A percentile compares a stretch with the other conserved stretches of the same genome.
phyloP scores from a whole-genome alignment of 495 filamentous ascomycete species.

The Penicillium salamii region DNA sequence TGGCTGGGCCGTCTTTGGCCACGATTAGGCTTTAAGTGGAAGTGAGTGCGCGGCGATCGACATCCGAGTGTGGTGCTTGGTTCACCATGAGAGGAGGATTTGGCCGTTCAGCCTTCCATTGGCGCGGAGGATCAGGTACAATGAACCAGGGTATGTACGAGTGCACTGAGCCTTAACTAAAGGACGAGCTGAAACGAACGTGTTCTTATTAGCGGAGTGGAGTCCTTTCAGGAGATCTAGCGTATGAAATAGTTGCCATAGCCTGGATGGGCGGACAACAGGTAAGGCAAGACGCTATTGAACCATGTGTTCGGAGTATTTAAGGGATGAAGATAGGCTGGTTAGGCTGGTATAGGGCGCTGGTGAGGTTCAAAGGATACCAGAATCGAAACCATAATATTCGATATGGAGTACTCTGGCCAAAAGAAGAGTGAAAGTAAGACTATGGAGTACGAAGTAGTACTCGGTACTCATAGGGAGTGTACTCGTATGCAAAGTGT shows the following conservation, averaged over 20 bases:
- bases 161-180: background rate
- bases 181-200: slow-evolving; percentile 12
- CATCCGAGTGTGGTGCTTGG: background rate
- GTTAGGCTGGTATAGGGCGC: too few relatives aligned
- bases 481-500: background rate
- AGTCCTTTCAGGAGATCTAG: background rate
- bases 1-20: slow-evolving; percentile 9
- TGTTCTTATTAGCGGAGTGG: background rate
- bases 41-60: slow-evolving; percentile 9
- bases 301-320: slow-evolving; percentile 8
- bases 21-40: slow-evolving; percentile 3
- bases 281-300: slow-evolving; percentile 1
- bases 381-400: too few relatives aligned
- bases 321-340: background rate
- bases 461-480: too few relatives aligned
- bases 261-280: background rate
- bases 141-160: too few relatives aligned
- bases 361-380: too few relatives aligned
- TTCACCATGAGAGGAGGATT: background rate
- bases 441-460: too few relatives aligned
- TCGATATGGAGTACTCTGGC: too few relatives aligned
- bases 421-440: too few relatives aligned
- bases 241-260: slow-evolving; percentile 2
- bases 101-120: background rate
- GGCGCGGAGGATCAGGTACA: background rate